Evolutionary conservation across 1,284 basidiomycete species (phyloP).

Genomic region (Sparassis latifolia): DNA sequence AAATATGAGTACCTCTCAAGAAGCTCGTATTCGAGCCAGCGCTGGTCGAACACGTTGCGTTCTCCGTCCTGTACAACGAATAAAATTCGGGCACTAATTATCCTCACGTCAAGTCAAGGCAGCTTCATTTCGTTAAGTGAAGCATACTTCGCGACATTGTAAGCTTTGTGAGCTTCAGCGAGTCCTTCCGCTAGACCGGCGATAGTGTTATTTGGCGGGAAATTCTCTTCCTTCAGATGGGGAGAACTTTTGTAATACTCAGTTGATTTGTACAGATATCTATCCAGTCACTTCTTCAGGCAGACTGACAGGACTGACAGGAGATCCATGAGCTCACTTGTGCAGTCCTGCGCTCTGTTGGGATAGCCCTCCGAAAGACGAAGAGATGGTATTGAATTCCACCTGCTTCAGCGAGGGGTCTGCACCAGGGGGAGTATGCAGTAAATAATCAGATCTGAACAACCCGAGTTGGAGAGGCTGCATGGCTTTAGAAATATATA

Average conservation of each 20-base stretch:
- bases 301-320: not conserved
- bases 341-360: conserved; percentile 74
- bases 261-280: conserved; percentile 63
- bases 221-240: conserved; percentile 46
- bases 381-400: conserved; percentile 97
- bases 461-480: conserved; percentile 85
- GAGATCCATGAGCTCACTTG: conserved; percentile 39
- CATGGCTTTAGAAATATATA: not conserved
- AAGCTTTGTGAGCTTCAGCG: conserved; percentile 75
- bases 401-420: conserved; percentile 79
- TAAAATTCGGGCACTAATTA: conserved; percentile 61
- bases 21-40: conserved; percentile 83
- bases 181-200: conserved; percentile 71
- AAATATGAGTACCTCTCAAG: conserved; percentile 50
- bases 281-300: conserved; percentile 20
- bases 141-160: conserved; percentile 48
- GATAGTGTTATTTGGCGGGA: conserved; percentile 75
- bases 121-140: not conserved
- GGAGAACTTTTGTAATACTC: conserved; percentile 60
- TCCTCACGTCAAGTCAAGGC: not conserved
- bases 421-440: conserved; percentile 51
- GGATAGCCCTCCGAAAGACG: conserved; percentile 84
- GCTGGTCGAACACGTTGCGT: conserved; percentile 96
- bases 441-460: conserved; percentile 94
- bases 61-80: conserved; percentile 90